Base-by-base conservation (phyloP, 768 basidiomycete genomes). In the Boletus rubropictus region DNA sequence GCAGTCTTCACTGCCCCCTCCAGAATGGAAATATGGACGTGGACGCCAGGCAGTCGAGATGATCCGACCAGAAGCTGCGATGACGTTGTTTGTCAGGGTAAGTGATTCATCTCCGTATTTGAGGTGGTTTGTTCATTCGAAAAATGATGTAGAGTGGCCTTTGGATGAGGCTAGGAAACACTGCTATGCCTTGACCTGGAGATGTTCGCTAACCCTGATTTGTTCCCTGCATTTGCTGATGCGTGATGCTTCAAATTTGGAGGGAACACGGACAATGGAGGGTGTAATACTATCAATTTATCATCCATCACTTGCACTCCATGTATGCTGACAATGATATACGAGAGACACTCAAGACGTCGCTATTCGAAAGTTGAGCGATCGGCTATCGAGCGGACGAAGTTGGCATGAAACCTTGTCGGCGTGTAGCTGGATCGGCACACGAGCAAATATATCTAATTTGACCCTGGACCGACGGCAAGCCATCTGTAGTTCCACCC, bases 31-130 rank as follows among this genome's bases (percentile, higher is more conserved):
- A 38, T 25, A 6, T 31, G 60, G 56, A 42, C 37, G 57, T 28
- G 72, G 76, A 11, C 69, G 81, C 39, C 77, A 84, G 63, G 63
- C 69, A 0, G 53, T 72, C 11, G 86, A 88, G 65, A 69, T 69
- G 54, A 69, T 86, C 27, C 79, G 80, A 69, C 86, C 84, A 12
- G 74, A 74, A 7, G 76, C 77, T 38, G 79, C 81, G 3, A 56
- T 88, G 62, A 86, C 83, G 1, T 57, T 86, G 14, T 86, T 76
- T 53, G 69, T 81, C 44, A 86, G 86, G 71, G 85, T 81, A 28
- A 37, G 74, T 58, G 33, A 25, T 49, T 39, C 40, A 55, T 52
- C 34, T 51, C 42, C 48, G 22, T 43, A 38, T 9, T 46, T 38
- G 37, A 14, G 37, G 10, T 31, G 39, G 41, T 18, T 27, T 38